Evolutionary conservation across 495 filamentous ascomycete genomes (phyloP).

Genomic region (Ramalina peruviana): DNA sequence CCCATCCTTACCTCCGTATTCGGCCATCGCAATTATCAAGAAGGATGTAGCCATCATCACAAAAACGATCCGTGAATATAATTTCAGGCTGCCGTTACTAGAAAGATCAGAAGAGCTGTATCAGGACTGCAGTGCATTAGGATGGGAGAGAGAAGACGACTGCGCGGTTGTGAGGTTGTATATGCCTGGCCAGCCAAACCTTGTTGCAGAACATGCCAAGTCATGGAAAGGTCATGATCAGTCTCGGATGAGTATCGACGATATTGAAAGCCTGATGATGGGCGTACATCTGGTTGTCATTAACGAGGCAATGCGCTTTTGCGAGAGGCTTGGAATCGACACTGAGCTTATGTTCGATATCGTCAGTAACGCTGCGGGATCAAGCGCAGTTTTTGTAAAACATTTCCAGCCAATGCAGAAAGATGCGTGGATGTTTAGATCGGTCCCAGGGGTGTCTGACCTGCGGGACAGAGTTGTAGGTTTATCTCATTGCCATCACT

Average conservation of each 20-base stretch:
- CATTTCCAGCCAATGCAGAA: slow-evolving; percentile 41
- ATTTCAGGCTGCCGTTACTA: slow-evolving; percentile 56
- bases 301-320: slow-evolving; percentile 54
- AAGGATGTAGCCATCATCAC: slow-evolving; percentile 78
- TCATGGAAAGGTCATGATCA: slow-evolving; percentile 17
- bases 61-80: slow-evolving; percentile 41
- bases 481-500: no score
- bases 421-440: slow-evolving; percentile 10
- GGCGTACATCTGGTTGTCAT: slow-evolving; percentile 52
- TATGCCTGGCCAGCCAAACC: slow-evolving; percentile 23
- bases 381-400: slow-evolving; percentile 45
- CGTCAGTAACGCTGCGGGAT: slow-evolving; percentile 56
- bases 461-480: no score
- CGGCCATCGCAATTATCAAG: slow-evolving; percentile 61
- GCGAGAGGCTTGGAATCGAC: slow-evolving; percentile 45
- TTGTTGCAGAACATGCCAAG: slow-evolving; percentile 24
- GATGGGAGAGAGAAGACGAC: slow-evolving; percentile 54
- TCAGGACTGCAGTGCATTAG: slow-evolving; percentile 41
- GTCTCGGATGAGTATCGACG: slow-evolving; percentile 26
- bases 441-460: background rate
- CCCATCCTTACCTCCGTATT: slow-evolving; percentile 32
- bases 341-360: slow-evolving; percentile 50
- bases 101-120: slow-evolving; percentile 61
- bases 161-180: slow-evolving; percentile 55
- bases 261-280: slow-evolving; percentile 45